Evolutionary conservation across 2,329 filamentous ascomycete genomes (phyloP), one percentile per base, ranked within the genome.

Genomic region (Coniochaeta sp.): DNA sequence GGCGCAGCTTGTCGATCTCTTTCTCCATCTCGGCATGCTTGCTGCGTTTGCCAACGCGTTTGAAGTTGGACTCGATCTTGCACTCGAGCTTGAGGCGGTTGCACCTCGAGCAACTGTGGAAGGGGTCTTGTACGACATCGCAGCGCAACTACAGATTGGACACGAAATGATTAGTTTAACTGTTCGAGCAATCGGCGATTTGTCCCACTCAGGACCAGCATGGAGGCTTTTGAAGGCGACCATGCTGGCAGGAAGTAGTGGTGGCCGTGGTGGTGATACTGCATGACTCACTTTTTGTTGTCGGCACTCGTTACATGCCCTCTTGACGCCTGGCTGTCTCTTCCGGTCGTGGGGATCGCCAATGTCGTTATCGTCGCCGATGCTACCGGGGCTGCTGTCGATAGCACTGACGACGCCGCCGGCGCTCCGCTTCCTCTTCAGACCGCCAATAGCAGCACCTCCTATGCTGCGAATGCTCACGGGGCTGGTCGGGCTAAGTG

Each of bases 11-110:
- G 53, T 89, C 86, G 62, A 91, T 88, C 67, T 91, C 86, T 69
- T 84, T 87, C 65, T 90, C 87, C 87, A 91, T 91, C 70, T 91
- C 88, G 61, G 87, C 87, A 68, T 92, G 87, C 66, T 89, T 87
- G 57, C 83, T 87, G 38, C 88, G 81, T 73, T 94, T 94, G 56
- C 88, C 68, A 16, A 91, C 76, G 60, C 88, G 84, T 76, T 91
- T 91, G 71, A 92, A 92, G 68, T 91, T 90, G 62, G 86, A 88
- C 67, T 92, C 87, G 67, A 94, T 92, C 67, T 89, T 89, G 76
- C 89, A 94, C 55, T 85, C 81, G 55, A 92, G 83, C 68, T 87
- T 88, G 63, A 91, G 80, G 61, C 89, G 87, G 65, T 81, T 81
- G 71, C 89, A 94, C 52, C 89, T 79, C 51, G 84, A 84, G 72